These are phyloP conservation scores for Heterobasidion irregulare DNA, from an alignment of 1,284 basidiomycete genomes.

Conservation along the genomic window DNA sequence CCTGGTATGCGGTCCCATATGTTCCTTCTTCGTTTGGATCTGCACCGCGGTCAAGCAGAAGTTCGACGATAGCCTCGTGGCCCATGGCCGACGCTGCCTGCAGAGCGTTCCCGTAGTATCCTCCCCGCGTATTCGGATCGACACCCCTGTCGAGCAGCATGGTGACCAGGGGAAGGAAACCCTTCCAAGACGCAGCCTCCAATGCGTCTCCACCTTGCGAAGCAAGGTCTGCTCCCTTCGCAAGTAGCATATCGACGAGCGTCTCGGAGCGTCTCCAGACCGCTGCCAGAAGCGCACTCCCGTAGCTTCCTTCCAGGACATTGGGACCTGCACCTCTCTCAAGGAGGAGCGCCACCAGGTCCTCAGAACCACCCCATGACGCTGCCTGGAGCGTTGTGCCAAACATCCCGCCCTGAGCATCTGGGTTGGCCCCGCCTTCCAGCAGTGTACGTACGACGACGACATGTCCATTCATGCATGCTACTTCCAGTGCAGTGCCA, in stretches of 20 bases:
- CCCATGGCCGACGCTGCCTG: background rate
- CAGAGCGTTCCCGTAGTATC: background rate
- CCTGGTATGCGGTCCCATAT: too few species aligned
- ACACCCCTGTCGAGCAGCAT: background rate
- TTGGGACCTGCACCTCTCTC: background rate
- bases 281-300: too few species aligned
- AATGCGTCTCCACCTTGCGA: too few species aligned
- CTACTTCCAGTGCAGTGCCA: background rate
- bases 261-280: too few species aligned
- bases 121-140: background rate
- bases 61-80: background rate
- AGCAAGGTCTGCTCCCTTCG: too few species aligned
- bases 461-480: too few species aligned
- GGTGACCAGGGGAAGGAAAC: background rate
- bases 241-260: too few species aligned
- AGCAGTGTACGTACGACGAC: too few species aligned
- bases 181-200: too few species aligned
- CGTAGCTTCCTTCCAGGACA: background rate
- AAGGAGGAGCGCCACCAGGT: background rate
- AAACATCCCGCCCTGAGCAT: too few species aligned
- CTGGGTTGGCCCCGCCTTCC: too few species aligned
- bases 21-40: background rate
- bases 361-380: background rate
- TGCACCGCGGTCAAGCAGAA: background rate
- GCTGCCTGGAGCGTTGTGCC: too few species aligned